Conservation (phyloP, 176 grass and related monocot genomes). For the Sorghum bicolor region Sorghum_bicolor_NCBIv3 NC_012872.2:13756501-13757000, state of each 20-base stretch:
- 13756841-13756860: neutral
- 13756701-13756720: neutral
- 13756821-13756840: neutral
- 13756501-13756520: constrained; percentile 58
- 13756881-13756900: neutral
- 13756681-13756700: constrained; percentile 3
- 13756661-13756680: neutral
- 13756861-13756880: constrained; percentile 18
- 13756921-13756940: constrained; percentile 64
- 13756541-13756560: constrained; percentile 20
- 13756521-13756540: constrained; percentile 40
- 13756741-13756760: constrained; percentile 1
- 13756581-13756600: neutral
- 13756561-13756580: constrained; percentile 13
- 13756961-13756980: constrained; percentile 99
- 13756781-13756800: neutral
- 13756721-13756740: neutral
- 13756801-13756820: neutral
- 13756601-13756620: neutral
- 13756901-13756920: neutral
- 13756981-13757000: constrained; percentile 99
- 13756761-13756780: constrained; percentile 8
- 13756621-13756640: neutral
- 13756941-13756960: constrained; percentile 91
- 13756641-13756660: neutral